Percentiles rank a stretch among this genome's conserved stretches.
Conservation (phyloP, 441 rosid genomes). For the Syzygium syzygioides region DNA sequence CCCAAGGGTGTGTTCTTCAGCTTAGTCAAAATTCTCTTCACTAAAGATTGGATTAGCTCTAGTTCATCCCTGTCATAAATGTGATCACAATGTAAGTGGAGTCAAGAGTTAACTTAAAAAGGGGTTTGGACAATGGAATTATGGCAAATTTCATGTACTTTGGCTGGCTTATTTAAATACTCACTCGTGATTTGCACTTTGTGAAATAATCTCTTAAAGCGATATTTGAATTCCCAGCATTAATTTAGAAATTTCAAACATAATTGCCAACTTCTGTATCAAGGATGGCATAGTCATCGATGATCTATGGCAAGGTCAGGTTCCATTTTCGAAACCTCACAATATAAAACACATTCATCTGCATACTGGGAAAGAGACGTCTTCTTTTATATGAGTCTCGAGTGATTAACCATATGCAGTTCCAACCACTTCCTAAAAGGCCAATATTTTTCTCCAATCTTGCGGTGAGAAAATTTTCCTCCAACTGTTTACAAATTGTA, state of each 20-base stretch:
- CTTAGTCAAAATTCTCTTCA: slow-evolving; percentile 32
- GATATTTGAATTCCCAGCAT: not conserved
- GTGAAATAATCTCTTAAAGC: not conserved
- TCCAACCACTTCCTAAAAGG: too few species aligned
- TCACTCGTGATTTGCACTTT: not conserved
- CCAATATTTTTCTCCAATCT: too few species aligned
- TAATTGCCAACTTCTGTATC: not conserved
- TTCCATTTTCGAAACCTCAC: not conserved
- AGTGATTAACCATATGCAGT: not conserved
- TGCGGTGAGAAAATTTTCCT: too few species aligned
- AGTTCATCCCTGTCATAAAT: slow-evolving; percentile 20
- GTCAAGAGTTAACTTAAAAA: not conserved
- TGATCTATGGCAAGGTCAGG: not conserved
- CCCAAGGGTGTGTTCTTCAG: slow-evolving; percentile 37
- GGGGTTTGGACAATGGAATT: not conserved
- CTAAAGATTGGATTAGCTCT: slow-evolving; percentile 23
- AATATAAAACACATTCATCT: not conserved
- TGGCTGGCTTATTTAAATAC: not conserved
- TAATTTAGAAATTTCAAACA: not conserved
- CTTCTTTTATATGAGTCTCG: not conserved
- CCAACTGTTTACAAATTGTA: too few species aligned
- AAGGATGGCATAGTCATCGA: not conserved
- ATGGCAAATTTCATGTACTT: not conserved
- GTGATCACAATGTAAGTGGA: not conserved
- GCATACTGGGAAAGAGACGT: not conserved